A percentile compares a stretch with the other conserved stretches of the same genome.
These are phyloP conservation scores for Clitocybe nebularis DNA, from an alignment of 1,284 basidiomycete species.

Conservation along the genomic window DNA sequence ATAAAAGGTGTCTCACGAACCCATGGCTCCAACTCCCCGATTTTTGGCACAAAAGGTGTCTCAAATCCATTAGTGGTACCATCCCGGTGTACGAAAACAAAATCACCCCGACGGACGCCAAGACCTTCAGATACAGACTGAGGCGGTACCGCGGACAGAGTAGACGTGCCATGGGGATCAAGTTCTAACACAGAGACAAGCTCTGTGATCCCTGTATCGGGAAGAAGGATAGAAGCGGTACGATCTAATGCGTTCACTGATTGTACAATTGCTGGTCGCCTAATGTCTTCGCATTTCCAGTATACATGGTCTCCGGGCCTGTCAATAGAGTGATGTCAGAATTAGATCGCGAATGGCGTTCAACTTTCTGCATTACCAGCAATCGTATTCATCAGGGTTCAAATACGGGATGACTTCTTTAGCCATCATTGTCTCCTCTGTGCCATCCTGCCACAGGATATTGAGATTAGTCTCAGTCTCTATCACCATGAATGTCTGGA, in stretches of 20 bases:
- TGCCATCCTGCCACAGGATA: slow-evolving; percentile 90
- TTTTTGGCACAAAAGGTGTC: slow-evolving; percentile 64
- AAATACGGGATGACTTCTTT: slow-evolving; percentile 76
- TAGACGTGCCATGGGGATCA: slow-evolving; percentile 72
- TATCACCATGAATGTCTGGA: slow-evolving; percentile 60
- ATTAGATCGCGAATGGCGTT: no score
- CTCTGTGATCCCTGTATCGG: slow-evolving; percentile 52
- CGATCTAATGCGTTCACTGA: slow-evolving; percentile 70
- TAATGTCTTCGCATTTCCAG: slow-evolving; percentile 76
- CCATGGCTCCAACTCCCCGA: slow-evolving; percentile 79
- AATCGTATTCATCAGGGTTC: slow-evolving; percentile 83
- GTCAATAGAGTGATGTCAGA: no score
- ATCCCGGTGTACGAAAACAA: slow-evolving; percentile 73
- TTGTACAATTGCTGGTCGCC: slow-evolving; percentile 74
- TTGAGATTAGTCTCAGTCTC: slow-evolving; percentile 68
- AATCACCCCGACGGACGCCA: slow-evolving; percentile 79
- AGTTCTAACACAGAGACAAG: slow-evolving; percentile 84
- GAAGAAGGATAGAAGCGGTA: slow-evolving; percentile 61
- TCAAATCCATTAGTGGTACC: slow-evolving; percentile 66
- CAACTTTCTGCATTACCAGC: no score
- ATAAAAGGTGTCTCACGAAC: slow-evolving; percentile 57
- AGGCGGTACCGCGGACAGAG: slow-evolving; percentile 38
- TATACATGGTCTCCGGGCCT: slow-evolving; percentile 91
- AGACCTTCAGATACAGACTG: slow-evolving; percentile 52
- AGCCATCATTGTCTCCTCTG: slow-evolving; percentile 54